Evolutionary conservation across 148 eudicot genomes (phyloP).

Genomic region (Spergularia bocconei): DNA sequence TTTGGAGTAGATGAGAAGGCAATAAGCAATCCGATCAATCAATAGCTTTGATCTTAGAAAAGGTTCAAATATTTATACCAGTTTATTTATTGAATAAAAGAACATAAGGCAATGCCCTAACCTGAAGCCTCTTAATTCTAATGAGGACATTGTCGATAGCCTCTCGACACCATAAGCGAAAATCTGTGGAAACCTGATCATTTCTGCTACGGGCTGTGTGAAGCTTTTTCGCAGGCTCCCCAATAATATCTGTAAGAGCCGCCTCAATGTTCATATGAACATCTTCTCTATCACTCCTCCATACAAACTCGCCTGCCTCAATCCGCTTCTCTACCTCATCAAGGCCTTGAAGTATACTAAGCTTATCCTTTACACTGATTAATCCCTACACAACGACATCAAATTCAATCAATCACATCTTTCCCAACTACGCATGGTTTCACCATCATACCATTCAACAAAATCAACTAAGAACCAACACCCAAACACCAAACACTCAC

Average conservation of each 20-base stretch:
- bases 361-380: slow-evolving; percentile 61
- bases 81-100: not conserved
- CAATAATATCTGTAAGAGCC: slow-evolving; percentile 90
- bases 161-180: slow-evolving; percentile 97
- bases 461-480: not conserved
- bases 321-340: slow-evolving; percentile 66
- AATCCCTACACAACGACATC: slow-evolving; percentile 52
- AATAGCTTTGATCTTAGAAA: not conserved
- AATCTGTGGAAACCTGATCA: slow-evolving; percentile 95
- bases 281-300: slow-evolving; percentile 98
- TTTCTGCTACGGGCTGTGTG: slow-evolving; percentile 98
- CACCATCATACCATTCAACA: not conserved
- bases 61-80: too few relatives aligned
- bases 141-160: slow-evolving; percentile 62
- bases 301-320: slow-evolving; percentile 75
- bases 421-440: not conserved
- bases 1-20: not conserved
- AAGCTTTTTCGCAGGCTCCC: slow-evolving; percentile 99
- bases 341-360: slow-evolving; percentile 68
- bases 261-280: slow-evolving; percentile 99
- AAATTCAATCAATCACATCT: slow-evolving; percentile 5
- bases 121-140: slow-evolving; percentile 72
- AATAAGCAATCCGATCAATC: not conserved
- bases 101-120: slow-evolving; percentile 23
- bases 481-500: not conserved